Conservation (phyloP, 495 filamentous ascomycete species). For the Mytilinidion resinicola region DNA sequence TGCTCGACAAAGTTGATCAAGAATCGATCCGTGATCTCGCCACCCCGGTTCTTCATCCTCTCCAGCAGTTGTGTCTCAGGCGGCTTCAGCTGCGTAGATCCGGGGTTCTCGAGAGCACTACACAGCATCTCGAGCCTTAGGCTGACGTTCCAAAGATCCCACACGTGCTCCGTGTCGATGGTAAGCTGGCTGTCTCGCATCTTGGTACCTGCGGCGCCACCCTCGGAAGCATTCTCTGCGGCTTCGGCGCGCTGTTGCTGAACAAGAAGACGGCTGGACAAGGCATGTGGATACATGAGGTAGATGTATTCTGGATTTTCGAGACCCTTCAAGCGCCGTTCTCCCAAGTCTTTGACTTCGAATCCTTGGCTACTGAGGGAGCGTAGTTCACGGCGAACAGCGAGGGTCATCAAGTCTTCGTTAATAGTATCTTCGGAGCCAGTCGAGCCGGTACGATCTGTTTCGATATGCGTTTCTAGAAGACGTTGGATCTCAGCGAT, state of each 20-base stretch:
- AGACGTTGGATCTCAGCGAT: constrained; percentile 91
- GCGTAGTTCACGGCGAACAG: constrained; percentile 81
- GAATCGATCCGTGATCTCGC: constrained; percentile 80
- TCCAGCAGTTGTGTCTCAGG: constrained; percentile 77
- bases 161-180: constrained; percentile 76
- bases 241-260: constrained; percentile 49
- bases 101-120: constrained; percentile 67
- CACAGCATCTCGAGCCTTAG: constrained; percentile 89
- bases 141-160: constrained; percentile 84
- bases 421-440: constrained; percentile 63
- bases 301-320: constrained; percentile 96
- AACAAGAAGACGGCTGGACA: constrained; percentile 70
- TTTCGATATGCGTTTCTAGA: constrained; percentile 75
- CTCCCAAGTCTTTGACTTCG: constrained; percentile 91
- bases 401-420: constrained; percentile 60
- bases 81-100: constrained; percentile 50
- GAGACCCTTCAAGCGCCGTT: constrained; percentile 88
- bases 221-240: constrained; percentile 38
- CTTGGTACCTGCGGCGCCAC: constrained; percentile 27
- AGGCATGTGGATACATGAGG: constrained; percentile 81
- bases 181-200: constrained; percentile 33
- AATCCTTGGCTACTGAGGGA: constrained; percentile 88
- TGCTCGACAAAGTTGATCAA: constrained; percentile 85
- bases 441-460: constrained; percentile 59
- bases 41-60: constrained; percentile 73